Conservation (phyloP, 805 yeast genomes). For the Barnettozyma botsteinii region DNA sequence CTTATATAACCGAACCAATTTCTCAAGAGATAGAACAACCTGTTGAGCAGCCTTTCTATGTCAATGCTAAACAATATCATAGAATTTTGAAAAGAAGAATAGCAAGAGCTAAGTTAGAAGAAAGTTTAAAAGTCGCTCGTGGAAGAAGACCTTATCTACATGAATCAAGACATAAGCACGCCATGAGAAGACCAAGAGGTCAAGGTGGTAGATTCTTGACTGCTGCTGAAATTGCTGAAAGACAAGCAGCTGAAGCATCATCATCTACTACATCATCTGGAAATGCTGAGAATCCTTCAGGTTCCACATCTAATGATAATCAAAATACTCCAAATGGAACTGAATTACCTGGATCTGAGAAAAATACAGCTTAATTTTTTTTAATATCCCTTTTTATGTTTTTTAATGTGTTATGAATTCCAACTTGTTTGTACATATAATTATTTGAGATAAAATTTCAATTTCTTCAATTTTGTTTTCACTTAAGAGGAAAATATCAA, state of each 20-base stretch:
- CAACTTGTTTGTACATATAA: neutral
- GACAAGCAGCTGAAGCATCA: conserved; percentile 18
- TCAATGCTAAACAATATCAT: conserved; percentile 96
- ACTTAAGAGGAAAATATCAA: too few relatives aligned
- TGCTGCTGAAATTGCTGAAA: conserved; percentile 74
- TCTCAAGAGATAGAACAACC: conserved; percentile 20
- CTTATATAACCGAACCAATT: conserved; percentile 5
- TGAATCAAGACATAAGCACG: conserved; percentile 97
- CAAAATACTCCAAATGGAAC: neutral
- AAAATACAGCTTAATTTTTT: neutral
- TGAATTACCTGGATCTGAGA: neutral
- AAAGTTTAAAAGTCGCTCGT: conserved; percentile 76
- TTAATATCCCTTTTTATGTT: neutral
- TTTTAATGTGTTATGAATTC: conserved; percentile 1
- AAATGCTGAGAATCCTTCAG: too few relatives aligned
- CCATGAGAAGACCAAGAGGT: conserved; percentile 98
- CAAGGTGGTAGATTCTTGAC: conserved; percentile 97
- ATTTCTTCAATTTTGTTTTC: neutral
- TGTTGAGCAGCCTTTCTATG: conserved; percentile 89
- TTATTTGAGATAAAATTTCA: neutral
- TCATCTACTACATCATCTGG: neutral
- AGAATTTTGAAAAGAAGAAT: conserved; percentile 88
- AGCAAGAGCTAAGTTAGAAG: conserved; percentile 91
- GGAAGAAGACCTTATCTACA: conserved; percentile 92
- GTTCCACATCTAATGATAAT: neutral